Evolutionary conservation across 768 basidiomycete genomes (phyloP).

Genomic region (Suillus bovinus): DNA sequence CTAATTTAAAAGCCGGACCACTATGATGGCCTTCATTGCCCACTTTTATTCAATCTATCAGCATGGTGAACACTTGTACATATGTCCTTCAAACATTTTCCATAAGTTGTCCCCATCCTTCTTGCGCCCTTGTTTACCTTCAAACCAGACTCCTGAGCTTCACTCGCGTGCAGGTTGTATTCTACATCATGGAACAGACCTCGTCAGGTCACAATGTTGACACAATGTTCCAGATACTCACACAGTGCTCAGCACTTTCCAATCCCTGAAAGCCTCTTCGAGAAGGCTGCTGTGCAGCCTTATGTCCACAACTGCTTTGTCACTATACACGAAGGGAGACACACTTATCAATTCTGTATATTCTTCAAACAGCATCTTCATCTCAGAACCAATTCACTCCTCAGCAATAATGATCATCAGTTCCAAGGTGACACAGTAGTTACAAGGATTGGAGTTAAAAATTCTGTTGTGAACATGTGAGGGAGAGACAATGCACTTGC

Average conservation of each 20-base stretch:
- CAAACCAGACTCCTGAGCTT: slow-evolving; percentile 5
- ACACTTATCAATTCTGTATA: slow-evolving; percentile 3
- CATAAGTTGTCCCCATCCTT: background rate
- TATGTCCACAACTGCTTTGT: slow-evolving; percentile 15
- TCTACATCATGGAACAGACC: background rate
- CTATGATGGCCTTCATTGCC: no score
- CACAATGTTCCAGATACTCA: background rate
- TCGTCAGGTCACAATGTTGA: background rate
- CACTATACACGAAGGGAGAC: background rate
- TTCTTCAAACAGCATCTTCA: slow-evolving; percentile 14
- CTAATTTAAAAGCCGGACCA: no score
- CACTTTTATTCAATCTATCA: background rate
- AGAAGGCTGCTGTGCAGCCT: slow-evolving; percentile 8
- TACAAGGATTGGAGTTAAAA: slow-evolving; percentile 4
- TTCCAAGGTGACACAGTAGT: slow-evolving; percentile 10
- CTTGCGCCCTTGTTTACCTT: background rate
- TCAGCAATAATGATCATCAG: background rate
- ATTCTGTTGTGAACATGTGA: slow-evolving; percentile 13
- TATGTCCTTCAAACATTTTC: background rate
- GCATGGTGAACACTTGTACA: slow-evolving; percentile 6
- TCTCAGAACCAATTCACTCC: slow-evolving; percentile 3
- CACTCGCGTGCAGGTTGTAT: slow-evolving; percentile 11
- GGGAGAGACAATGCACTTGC: slow-evolving; percentile 1
- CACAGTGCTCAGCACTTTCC: background rate
- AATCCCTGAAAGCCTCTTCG: slow-evolving; percentile 8